A percentile compares a stretch with the other conserved stretches of the same genome.
phyloP scores from a whole-genome alignment of 352 stramenopile genomes.

The Phytophthora ohioensis region DNA sequence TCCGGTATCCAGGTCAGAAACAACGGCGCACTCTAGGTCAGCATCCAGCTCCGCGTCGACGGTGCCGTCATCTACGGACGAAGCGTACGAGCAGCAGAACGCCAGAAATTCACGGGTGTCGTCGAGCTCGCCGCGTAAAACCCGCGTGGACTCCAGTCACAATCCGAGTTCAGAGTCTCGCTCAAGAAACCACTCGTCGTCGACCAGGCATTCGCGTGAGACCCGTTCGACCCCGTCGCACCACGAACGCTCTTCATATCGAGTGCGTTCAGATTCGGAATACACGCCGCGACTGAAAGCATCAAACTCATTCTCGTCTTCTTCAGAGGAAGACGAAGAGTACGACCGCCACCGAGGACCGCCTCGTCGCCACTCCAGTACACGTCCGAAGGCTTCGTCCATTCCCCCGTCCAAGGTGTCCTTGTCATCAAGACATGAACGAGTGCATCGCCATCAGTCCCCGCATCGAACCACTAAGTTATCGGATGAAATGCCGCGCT shows the following conservation, averaged over 20 bases:
- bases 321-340: constrained; percentile 23
- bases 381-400: constrained; percentile 27
- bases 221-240: constrained; percentile 1
- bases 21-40: constrained; percentile 9
- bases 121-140: constrained; percentile 1
- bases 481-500: constrained; percentile 10
- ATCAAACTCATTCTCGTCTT: constrained; percentile 13
- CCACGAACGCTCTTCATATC: not conserved
- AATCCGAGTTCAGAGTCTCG: constrained; percentile 1
- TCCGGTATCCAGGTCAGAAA: constrained; percentile 4
- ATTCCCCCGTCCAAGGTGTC: constrained; percentile 19
- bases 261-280: constrained; percentile 10
- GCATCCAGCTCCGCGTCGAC: constrained; percentile 26
- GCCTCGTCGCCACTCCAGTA: constrained; percentile 12
- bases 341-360: constrained; percentile 15
- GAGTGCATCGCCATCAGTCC: constrained; percentile 15
- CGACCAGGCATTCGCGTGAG: not conserved
- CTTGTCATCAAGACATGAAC: constrained; percentile 8
- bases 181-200: constrained; percentile 7
- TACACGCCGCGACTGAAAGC: constrained; percentile 20
- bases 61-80: not conserved
- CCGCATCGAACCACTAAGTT: constrained; percentile 3
- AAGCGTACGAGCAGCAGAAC: constrained; percentile 11
- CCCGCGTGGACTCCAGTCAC: not conserved
- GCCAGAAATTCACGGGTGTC: not conserved